These are phyloP conservation scores for Triticum monococcum DNA, from an alignment of 176 grass and related monocot species.

Conservation along the genomic window DNA sequence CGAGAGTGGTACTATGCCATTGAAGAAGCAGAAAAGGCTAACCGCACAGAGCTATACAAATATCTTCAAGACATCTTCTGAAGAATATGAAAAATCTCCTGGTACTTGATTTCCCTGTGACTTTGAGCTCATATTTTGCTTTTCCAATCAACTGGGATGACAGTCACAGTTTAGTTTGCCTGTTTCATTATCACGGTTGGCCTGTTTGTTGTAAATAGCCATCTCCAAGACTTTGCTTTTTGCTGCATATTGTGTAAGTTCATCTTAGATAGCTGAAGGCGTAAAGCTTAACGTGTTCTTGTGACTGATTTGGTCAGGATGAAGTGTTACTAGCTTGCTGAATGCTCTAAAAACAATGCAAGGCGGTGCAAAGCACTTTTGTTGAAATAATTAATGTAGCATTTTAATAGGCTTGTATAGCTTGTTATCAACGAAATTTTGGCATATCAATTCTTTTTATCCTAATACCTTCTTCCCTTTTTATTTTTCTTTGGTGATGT, in stretches of 20 bases:
- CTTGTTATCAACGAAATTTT: constrained; percentile 1
- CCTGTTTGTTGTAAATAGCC: constrained; percentile 13
- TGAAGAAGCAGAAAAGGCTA: constrained; percentile 48
- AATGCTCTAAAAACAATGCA: background rate
- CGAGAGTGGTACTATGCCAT: background rate
- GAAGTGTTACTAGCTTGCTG: background rate
- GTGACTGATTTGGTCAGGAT: background rate
- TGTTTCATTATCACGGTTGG: background rate
- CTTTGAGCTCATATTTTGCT: background rate
- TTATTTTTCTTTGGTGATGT: constrained; percentile 15
- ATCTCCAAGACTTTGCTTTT: constrained; percentile 12
- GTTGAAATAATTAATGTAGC: background rate
- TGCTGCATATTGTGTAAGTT: background rate
- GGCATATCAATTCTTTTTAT: background rate
- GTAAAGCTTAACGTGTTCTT: background rate
- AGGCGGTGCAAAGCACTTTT: background rate
- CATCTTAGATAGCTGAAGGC: background rate
- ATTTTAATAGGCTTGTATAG: constrained; percentile 5
- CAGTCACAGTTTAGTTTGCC: background rate
- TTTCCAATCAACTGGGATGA: background rate
- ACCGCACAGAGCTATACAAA: constrained; percentile 30
- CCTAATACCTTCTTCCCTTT: background rate
- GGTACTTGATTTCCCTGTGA: constrained; percentile 31
- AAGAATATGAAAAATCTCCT: constrained; percentile 1
- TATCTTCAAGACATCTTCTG: background rate